Evolutionary conservation across 371 early-diverging fungal genomes (phyloP).

Genomic region (Mucor velutinosus): DNA sequence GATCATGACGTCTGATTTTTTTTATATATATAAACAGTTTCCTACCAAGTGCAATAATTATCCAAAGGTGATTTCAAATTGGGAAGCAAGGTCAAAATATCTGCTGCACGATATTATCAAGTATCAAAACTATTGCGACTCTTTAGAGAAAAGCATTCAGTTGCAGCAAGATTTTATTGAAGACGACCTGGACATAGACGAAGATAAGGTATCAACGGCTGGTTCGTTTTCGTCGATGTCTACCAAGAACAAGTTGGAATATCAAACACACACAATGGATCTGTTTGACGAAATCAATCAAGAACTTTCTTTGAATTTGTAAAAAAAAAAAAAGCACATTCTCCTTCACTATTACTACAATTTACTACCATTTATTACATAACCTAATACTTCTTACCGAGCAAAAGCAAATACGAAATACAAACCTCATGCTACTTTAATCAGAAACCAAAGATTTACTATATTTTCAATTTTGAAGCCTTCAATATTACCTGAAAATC

Average conservation of each 20-base stretch:
- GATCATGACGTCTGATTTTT: neutral
- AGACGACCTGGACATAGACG: neutral
- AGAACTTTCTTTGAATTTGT: conserved; percentile 24
- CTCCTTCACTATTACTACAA: neutral
- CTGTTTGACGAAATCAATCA: conserved; percentile 40
- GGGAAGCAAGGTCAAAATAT: conserved; percentile 82
- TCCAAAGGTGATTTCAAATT: conserved; percentile 75
- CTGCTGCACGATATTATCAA: conserved; percentile 83
- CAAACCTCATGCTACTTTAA: too few species aligned
- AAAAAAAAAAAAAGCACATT: neutral
- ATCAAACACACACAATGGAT: conserved; percentile 29
- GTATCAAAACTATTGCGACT: conserved; percentile 81
- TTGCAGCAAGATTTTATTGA: neutral
- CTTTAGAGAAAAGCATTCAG: conserved; percentile 56
- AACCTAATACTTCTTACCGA: neutral
- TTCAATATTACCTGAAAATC: too few species aligned
- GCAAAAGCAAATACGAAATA: too few species aligned
- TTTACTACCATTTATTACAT: neutral
- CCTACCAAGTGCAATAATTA: conserved; percentile 52
- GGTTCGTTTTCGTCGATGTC: neutral
- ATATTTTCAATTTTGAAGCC: too few species aligned
- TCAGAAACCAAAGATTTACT: too few species aligned
- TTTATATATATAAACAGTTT: conserved; percentile 36
- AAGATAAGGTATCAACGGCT: neutral
- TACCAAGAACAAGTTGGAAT: conserved; percentile 7